A percentile compares a stretch with the other conserved stretches of the same genome.
Conservation (phyloP, 2,329 filamentous ascomycete species). For the Plenodomus biglobosus region DNA sequence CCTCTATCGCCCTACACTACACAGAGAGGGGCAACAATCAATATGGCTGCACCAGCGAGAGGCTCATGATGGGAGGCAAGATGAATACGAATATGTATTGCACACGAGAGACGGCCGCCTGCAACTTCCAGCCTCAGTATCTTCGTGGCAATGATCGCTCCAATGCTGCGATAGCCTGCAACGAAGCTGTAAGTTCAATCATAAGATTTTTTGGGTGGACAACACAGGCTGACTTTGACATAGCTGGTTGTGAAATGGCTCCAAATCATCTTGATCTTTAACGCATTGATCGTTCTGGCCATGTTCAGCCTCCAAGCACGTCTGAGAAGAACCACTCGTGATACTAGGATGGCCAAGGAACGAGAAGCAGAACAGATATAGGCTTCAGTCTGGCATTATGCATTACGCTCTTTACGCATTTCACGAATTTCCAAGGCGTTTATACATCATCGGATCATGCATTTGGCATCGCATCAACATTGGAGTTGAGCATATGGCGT, state of each 20-base stretch:
- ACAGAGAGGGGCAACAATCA: constrained; percentile 26
- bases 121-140: constrained; percentile 24
- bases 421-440: constrained; percentile 1
- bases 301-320: constrained; percentile 28
- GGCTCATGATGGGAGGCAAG: constrained; percentile 20
- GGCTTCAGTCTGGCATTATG: not conserved
- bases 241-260: constrained; percentile 35
- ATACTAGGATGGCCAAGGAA: constrained; percentile 5
- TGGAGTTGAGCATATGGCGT: not conserved
- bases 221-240: constrained; percentile 1
- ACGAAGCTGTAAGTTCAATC: constrained; percentile 26
- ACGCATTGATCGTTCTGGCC: constrained; percentile 18
- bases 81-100: constrained; percentile 32
- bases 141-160: constrained; percentile 13
- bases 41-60: constrained; percentile 28
- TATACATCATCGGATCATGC: not conserved
- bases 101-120: constrained; percentile 31
- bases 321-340: constrained; percentile 23
- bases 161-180: constrained; percentile 25
- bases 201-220: not conserved
- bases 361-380: not conserved
- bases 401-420: not conserved
- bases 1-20: constrained; percentile 28
- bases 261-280: constrained; percentile 27
- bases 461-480: constrained; percentile 4